A percentile compares a stretch with the other conserved stretches of the same genome.
Evolutionary conservation across 2,329 filamentous ascomycete genomes (phyloP).

Genomic region (Talaromyces rugulosus): DNA sequence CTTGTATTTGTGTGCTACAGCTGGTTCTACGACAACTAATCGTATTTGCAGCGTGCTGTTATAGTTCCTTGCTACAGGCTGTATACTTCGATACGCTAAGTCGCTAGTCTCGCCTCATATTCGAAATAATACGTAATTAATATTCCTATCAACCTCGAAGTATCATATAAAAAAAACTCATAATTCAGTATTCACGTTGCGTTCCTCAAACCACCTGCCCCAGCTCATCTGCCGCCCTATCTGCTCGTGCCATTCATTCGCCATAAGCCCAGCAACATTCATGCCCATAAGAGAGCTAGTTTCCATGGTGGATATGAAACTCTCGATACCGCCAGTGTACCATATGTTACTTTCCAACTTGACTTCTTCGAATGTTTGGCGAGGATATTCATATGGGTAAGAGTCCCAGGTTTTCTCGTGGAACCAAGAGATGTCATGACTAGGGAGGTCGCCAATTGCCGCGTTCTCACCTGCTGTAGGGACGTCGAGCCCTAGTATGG

Average conservation of each 20-base stretch:
- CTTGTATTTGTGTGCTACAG: neutral
- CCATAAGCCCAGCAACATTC: conserved; percentile 55
- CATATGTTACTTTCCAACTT: conserved; percentile 52
- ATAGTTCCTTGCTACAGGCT: too few species aligned
- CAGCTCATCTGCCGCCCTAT: conserved; percentile 4
- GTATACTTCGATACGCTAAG: too few species aligned
- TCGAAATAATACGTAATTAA: too few species aligned
- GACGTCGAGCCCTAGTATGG: conserved; percentile 45
- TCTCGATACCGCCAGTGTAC: conserved; percentile 71
- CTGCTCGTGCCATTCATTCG: conserved; percentile 27
- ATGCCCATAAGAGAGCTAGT: conserved; percentile 84
- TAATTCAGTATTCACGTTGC: neutral
- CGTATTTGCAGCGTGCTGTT: neutral
- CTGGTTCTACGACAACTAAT: neutral
- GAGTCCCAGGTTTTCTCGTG: conserved; percentile 73
- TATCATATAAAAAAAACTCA: neutral
- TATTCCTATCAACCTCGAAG: too few species aligned
- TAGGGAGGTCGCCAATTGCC: conserved; percentile 31
- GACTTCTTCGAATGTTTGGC: conserved; percentile 81
- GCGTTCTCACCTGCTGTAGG: conserved; percentile 18
- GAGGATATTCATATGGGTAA: conserved; percentile 80
- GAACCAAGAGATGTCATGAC: conserved; percentile 65
- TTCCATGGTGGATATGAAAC: conserved; percentile 97
- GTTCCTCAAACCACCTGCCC: conserved; percentile 4
- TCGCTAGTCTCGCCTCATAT: too few species aligned